Evolutionary conservation across 2,329 filamentous ascomycete genomes (phyloP).

Genomic region (Trichophyton benhamiae): DNA sequence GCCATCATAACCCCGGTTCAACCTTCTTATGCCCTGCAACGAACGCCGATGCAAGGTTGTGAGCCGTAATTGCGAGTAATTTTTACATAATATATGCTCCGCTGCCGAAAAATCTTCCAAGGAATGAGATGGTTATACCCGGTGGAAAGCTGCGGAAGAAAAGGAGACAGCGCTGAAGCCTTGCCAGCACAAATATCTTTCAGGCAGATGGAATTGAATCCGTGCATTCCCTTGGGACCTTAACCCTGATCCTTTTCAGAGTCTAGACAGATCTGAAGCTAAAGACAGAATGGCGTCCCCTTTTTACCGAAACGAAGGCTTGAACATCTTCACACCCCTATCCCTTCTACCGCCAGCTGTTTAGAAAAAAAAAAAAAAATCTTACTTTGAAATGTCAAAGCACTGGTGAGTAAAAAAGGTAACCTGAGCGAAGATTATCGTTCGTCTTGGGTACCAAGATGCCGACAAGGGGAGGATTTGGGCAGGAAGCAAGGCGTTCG

Average conservation of each 20-base stretch:
- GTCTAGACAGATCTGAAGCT: neutral
- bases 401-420: neutral
- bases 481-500: neutral
- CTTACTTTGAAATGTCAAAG: neutral
- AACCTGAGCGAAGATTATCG: neutral
- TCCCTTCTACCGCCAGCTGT: neutral
- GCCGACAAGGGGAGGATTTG: neutral
- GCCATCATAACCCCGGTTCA: neutral
- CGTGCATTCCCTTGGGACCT: neutral
- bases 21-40: neutral
- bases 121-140: neutral
- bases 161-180: neutral
- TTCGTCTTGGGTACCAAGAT: neutral
- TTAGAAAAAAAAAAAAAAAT: neutral
- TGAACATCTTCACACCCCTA: neutral
- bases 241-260: neutral
- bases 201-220: neutral
- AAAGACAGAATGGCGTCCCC: neutral
- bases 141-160: neutral
- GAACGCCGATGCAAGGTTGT: neutral
- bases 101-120: neutral
- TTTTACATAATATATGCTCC: slow-evolving; percentile 2
- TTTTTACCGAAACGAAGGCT: neutral
- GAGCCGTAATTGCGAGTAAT: neutral
- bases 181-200: neutral